Evolutionary conservation across 2,329 filamentous ascomycete species (phyloP), one percentile per base, ranked within the genome.

Genomic region (Cercospora janseana): DNA sequence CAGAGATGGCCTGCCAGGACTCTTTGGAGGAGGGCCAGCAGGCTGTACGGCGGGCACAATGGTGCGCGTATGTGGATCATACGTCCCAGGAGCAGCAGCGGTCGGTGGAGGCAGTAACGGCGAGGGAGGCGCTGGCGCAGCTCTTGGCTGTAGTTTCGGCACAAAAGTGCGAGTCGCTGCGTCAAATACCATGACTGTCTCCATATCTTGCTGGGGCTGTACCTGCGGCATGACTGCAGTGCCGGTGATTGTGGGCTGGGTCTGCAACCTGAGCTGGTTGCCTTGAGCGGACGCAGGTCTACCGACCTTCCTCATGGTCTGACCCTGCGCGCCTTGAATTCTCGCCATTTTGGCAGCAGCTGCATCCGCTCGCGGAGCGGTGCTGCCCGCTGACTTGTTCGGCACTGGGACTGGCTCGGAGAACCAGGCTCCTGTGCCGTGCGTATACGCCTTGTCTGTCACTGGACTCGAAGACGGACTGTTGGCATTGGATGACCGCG

Each of bases 361-460:
- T 15, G 55, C 54, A 34, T 52, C 44, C 40, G 45, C 38, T 6
- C 48, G 43, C 6, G 49, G 32, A 20, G 52, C 52, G 3, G 37
- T 44, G 24, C 51, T 47, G 20, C 32, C 28, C 10, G 34, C 12
- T 4, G 20, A 10, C 9, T 32, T 29, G 10, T 42, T 50, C 4
- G 63, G 65, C 45, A 69, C 75, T 3, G 77, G 74, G 3, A 85
- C 73, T 74, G 82, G 78, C 57, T 82, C 75, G 12, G 82, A 83
- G 82, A 38, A 86, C 78, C 65, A 86, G 59, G 24, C 70, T 65
- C 56, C 75, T 62, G 32, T 75, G 4, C 60, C 60, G 47, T 63
- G 60, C 21, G 60, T 60, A 24, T 60, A 60, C 32, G 46, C 51
- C 54, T 60, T 63, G 24, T 54, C 54, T 21, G 52, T 43, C 10